Base-by-base conservation (phyloP, 2,329 filamentous ascomycete genomes). In the Cadophora luteo-olivacea region DNA sequence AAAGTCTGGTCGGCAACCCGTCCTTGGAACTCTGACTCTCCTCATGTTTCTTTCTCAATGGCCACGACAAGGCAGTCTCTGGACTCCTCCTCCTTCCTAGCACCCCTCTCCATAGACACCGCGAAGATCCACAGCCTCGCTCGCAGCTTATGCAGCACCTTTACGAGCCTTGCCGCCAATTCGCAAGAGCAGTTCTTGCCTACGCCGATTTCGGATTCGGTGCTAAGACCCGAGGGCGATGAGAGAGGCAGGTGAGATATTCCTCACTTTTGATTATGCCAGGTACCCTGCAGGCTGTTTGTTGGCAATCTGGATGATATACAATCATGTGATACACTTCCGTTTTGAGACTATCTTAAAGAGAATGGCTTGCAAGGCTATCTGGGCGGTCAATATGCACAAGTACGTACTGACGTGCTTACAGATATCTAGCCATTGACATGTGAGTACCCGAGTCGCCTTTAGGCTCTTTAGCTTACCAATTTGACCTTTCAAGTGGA, bases 401-500 rank as follows among this genome's bases (percentile, higher is more conserved):
- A 58, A 38, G 32, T 25, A 32, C 25, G n/a, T 54, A 49, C 72
- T 73, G 67, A 74, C 67, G n/a, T 51, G 29, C n/a, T 36, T 29
- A 64, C 25, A 89, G 87, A 70, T 85, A 87, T 79, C 84, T 85
- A 71, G 89, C 84, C 68, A 89, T 89, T 79, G 90, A 88, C 80
- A 89, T 88, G 89, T 91, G 80, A 84, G 85, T 74, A 74, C 72
- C 60, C 33, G 38, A 9, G 19, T 64, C 22, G 38, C 36, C 16
- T 36, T 33, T 66, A 8, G 32, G 32, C 12, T 58, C 33, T 5
- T 29, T 51, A 9, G 54, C 33, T 38, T 52, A 45, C 57, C n/a
- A 36, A 65, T 49, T 73, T 80, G 36, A 79, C 76, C 72, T 82
- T 74, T 54, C 72, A 73, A 89, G 88, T 71, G 90, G 90, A 70